Percentiles rank a stretch among this genome's conserved stretches.
Conservation (phyloP, 495 filamentous ascomycete species). For the Antarctomyces pellizariae region DNA sequence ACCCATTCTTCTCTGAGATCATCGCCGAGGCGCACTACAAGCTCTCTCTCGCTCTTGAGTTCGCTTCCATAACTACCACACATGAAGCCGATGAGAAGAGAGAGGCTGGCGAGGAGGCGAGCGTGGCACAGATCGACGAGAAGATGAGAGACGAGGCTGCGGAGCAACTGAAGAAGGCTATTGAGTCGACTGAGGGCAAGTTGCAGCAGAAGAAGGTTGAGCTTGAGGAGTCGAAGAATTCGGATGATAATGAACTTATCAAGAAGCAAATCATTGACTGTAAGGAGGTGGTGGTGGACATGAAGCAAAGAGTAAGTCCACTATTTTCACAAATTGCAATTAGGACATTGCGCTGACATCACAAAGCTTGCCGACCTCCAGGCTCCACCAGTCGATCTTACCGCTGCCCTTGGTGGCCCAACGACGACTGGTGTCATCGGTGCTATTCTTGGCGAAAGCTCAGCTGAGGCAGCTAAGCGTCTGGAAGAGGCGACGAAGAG, state of each 20-base stretch:
- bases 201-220: slow-evolving; percentile 49
- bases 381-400: slow-evolving; percentile 42
- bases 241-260: slow-evolving; percentile 32
- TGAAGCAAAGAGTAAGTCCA: slow-evolving; percentile 51
- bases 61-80: slow-evolving; percentile 52
- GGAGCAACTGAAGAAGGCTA: slow-evolving; percentile 56
- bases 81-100: slow-evolving; percentile 16
- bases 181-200: slow-evolving; percentile 52
- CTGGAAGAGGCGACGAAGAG: slow-evolving; percentile 56
- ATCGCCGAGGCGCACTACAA: slow-evolving; percentile 91
- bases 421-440: slow-evolving; percentile 46
- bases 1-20: slow-evolving; percentile 52
- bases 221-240: slow-evolving; percentile 25
- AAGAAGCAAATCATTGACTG: slow-evolving; percentile 53
- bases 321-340: slow-evolving; percentile 7
- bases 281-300: slow-evolving; percentile 67
- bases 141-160: slow-evolving; percentile 52
- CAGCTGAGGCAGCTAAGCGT: slow-evolving; percentile 33
- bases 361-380: slow-evolving; percentile 49
- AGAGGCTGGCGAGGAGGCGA: slow-evolving; percentile 11
- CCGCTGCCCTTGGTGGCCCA: slow-evolving; percentile 22
- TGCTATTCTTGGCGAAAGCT: slow-evolving; percentile 42
- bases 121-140: slow-evolving; percentile 31
- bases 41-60: slow-evolving; percentile 85
- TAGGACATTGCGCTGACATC: too few relatives aligned